Conservation (phyloP, 371 early-diverging fungal species). For the Mortierella sp. region DNA sequence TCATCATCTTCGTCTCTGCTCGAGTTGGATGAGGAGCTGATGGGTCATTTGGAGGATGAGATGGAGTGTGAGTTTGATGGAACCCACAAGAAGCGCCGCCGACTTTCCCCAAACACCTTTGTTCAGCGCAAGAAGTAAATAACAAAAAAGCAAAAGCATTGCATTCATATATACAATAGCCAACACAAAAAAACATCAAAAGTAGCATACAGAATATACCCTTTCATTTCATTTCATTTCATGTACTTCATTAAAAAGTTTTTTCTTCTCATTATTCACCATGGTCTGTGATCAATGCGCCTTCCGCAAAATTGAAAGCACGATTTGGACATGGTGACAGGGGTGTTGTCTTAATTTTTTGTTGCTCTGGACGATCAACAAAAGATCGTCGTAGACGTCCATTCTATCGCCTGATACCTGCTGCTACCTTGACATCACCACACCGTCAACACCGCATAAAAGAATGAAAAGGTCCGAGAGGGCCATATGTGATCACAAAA, state of each 20-base stretch:
- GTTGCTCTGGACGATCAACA: too few relatives aligned
- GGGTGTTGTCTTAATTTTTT: too few relatives aligned
- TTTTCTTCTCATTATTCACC: background rate
- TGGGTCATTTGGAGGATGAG: constrained; percentile 16
- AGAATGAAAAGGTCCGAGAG: too few relatives aligned
- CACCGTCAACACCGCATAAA: too few relatives aligned
- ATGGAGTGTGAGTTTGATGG: background rate
- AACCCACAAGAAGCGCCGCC: constrained; percentile 28
- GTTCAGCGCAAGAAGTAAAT: constrained; percentile 24
- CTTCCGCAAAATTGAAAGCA: too few relatives aligned
- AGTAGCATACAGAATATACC: constrained; percentile 6
- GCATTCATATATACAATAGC: background rate
- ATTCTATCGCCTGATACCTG: too few relatives aligned
- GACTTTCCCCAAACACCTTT: constrained; percentile 17
- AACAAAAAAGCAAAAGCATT: background rate
- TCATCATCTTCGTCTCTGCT: background rate
- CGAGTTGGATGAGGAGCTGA: background rate
- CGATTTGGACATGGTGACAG: too few relatives aligned
- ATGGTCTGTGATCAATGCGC: background rate
- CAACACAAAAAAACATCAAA: background rate
- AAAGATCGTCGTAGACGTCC: too few relatives aligned
- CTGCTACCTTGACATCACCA: too few relatives aligned
- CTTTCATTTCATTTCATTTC: background rate
- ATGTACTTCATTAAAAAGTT: background rate
- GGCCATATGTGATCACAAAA: too few relatives aligned